Base-by-base conservation (phyloP, 345 rosid genomes). In the Raphanus sativus region DNA sequence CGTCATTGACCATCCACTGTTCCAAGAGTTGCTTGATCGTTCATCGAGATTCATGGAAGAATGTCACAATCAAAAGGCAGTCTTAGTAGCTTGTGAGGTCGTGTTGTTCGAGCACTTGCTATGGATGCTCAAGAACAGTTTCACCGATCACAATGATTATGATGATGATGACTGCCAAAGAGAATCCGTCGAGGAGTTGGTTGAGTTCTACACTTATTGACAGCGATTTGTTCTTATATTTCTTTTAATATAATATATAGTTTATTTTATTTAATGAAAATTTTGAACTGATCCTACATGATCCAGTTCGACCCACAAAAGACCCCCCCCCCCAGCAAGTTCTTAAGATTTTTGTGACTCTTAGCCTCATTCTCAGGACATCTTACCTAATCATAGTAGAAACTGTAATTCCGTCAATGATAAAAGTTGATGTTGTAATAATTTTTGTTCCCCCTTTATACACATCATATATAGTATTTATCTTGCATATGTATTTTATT, bases 71-170 rank as follows among this genome's bases (percentile, higher is more conserved):
- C 76, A 76, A 3, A 83, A 74, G 30, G 78, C 84, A 0, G 83
- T 83, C 48, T 59, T 60, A 48, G 90, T 86, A 60, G 83, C 89
- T 73, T 92, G 97, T 60, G 98, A 92, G 79, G 97, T 90, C 25
- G 98, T 94, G 32, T 71, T 94, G 86, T 94, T 95, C 68, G 98
- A 92, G 79, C 99, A 95, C 77, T 83, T 95, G 88, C 65, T 94
- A 78, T 94, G 99, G 98, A 89, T 92, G 96, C 84, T 95, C 48
- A 85, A 89, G 59, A 86, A 79, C 58, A 66, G 73, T 58, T 77
- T 63, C 13, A 45, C 55, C 5, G 67, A 63, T 42, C 70, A 48
- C 15, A n/a, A 38, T 6, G 21, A 63, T 29, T 21, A 21, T 21
- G 25, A 54, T 34, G 64, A 7, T 26, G 66, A 55, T 28, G 61